phyloP scores from a whole-genome alignment of 192 early-diverging fungal species.

The Coemansia sp. region DNA sequence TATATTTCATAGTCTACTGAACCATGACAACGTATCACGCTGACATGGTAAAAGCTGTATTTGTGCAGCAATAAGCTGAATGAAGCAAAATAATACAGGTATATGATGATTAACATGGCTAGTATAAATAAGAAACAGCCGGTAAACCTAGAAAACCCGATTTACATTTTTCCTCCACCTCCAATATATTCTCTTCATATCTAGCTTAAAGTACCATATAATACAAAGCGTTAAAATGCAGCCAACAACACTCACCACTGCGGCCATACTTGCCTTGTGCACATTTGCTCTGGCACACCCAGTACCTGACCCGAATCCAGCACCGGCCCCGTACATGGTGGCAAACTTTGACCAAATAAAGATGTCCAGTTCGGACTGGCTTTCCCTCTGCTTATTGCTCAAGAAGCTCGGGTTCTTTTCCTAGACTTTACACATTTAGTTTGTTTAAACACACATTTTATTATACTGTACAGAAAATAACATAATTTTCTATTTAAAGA shows the following conservation, averaged over 20 bases:
- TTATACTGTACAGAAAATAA: not conserved
- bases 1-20: not conserved
- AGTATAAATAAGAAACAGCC: not conserved
- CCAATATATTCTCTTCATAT: not conserved
- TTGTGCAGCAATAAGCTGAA: not conserved
- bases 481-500: not conserved
- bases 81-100: not conserved
- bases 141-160: not conserved
- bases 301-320: conserved; percentile 8
- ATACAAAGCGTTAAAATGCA: not conserved
- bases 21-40: not conserved
- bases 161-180: not conserved
- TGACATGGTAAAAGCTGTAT: not conserved
- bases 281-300: not conserved
- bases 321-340: conserved; percentile 9
- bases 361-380: conserved; percentile 1
- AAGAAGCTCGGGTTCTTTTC: conserved; percentile 7
- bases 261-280: conserved; percentile 4
- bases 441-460: too few relatives aligned
- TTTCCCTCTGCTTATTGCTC: not conserved
- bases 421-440: not conserved
- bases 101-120: not conserved
- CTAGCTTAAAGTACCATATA: not conserved
- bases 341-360: conserved; percentile 3
- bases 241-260: not conserved